Conservation (phyloP, 768 basidiomycete genomes). For the Suillus weaverae region DNA sequence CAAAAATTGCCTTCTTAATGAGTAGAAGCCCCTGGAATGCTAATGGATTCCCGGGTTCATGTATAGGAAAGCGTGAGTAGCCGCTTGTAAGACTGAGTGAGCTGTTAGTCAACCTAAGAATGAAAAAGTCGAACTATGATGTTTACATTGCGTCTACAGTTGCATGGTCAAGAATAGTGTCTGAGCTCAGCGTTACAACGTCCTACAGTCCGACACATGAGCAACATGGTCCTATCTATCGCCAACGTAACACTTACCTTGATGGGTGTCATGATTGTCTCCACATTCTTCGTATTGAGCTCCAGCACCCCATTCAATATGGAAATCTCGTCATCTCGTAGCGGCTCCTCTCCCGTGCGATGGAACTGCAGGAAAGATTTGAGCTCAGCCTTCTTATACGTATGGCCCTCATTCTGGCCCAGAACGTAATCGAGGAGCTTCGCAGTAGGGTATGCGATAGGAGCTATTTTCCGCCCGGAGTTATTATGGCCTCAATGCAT, state of each 20-base stretch:
- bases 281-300: conserved; percentile 72
- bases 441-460: conserved; percentile 72
- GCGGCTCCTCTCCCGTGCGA: conserved; percentile 68
- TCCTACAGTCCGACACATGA: conserved; percentile 47
- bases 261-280: conserved; percentile 82
- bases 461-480: conserved; percentile 41
- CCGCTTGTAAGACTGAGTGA: conserved; percentile 65
- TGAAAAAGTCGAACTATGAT: conserved; percentile 7
- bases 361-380: conserved; percentile 82
- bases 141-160: conserved; percentile 75
- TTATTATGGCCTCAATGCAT: background rate
- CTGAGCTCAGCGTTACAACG: conserved; percentile 75
- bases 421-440: conserved; percentile 79
- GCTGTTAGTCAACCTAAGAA: conserved; percentile 8
- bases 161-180: conserved; percentile 76
- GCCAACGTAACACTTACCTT: conserved; percentile 37
- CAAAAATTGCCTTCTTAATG: conserved; percentile 66
- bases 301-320: conserved; percentile 82
- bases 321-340: conserved; percentile 79
- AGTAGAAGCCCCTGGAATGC: conserved; percentile 82
- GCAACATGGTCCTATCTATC: conserved; percentile 22
- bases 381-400: conserved; percentile 82
- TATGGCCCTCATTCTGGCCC: conserved; percentile 68
- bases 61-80: conserved; percentile 91
- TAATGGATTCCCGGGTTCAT: conserved; percentile 64